Percentiles rank a stretch among this genome's conserved stretches.
phyloP scores from a whole-genome alignment of 352 stramenopile genomes.

The Saprolegnia parasitica region DNA sequence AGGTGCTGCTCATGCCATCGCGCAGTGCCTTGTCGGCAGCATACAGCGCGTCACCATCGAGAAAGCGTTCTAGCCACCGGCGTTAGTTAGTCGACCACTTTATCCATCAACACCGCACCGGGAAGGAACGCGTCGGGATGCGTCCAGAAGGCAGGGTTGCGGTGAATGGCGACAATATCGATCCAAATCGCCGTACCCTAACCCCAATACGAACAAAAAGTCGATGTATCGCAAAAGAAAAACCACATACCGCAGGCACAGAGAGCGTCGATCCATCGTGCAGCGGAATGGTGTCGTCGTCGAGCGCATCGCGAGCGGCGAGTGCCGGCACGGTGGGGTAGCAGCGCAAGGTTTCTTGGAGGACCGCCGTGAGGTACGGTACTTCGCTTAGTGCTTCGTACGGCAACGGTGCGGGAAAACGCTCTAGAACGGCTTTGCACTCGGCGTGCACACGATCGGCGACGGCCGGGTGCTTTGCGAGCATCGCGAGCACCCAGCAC shows the following conservation, averaged over 20 bases:
- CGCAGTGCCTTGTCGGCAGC: constrained; percentile 25
- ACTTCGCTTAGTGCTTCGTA: constrained; percentile 40
- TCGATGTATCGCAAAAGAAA: neutral
- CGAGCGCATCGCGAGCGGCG: constrained; percentile 22
- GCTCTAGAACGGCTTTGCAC: constrained; percentile 35
- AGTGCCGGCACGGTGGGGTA: constrained; percentile 39
- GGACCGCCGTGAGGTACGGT: constrained; percentile 39
- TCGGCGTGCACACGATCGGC: constrained; percentile 11
- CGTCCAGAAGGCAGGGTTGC: constrained; percentile 40
- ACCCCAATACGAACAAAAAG: constrained; percentile 21
- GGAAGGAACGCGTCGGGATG: constrained; percentile 41
- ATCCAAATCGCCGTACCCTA: constrained; percentile 35
- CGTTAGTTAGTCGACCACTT: neutral
- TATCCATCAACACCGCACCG: neutral
- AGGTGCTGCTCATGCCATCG: constrained; percentile 28
- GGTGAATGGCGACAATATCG: constrained; percentile 37
- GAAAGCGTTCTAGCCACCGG: constrained; percentile 31
- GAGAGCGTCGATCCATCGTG: neutral
- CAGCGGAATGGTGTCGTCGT: constrained; percentile 4
- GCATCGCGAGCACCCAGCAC: neutral
- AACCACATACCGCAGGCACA: constrained; percentile 24
- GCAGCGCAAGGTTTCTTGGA: constrained; percentile 43
- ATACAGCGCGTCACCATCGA: neutral
- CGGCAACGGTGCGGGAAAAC: constrained; percentile 34
- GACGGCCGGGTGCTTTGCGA: neutral